Evolutionary conservation across 2,329 filamentous ascomycete genomes (phyloP), one percentile per base, ranked within the genome.

Genomic region (Penicillium sp.): DNA sequence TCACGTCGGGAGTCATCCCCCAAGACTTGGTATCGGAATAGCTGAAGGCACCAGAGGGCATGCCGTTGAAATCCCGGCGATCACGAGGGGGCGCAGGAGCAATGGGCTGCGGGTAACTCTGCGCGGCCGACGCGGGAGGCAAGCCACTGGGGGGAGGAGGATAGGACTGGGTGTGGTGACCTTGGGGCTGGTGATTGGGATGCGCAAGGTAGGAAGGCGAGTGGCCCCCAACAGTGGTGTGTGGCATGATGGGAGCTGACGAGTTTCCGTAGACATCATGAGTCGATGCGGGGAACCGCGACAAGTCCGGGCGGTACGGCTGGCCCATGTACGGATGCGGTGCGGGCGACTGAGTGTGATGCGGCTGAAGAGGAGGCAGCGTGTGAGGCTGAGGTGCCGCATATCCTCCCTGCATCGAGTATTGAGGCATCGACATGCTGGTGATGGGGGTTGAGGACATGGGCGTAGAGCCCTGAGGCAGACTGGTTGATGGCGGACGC

Each of bases 41-140:
- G 45, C 77, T 80, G 61, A 85, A 86, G 5, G 83, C 84, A 57
- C 81, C 80, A 1, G 84, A 79, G 11, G 85, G 85, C 77, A 88
- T 84, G n/a, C 84, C 83, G 45, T 84, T 81, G 57, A 86, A 63
- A 72, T 80, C 51, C 71, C 73, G 65, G 43, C 67, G 68, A 50
- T 73, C 71, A 49, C 72, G 71, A 45, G 72, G 72, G 37, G 85
- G 85, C 37, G 86, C 86, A 12, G 86, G 85, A 38, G 86, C 86
- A 63, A 89, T 87, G 32, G 84, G 82, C 68, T 88, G 85, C 39
- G 84, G 85, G 66, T 88, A 86, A 46, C 82, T 81, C 58, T 83
- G 78, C 39, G 84, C 76, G 41, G 80, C 78, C 9, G 83, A 82
- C 25, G 83, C 72, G 67, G 86, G 82, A 40, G 83, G 79, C 73